Base-by-base conservation (phyloP, 192 early-diverging fungal species). In the Chytriomyces sp. region DNA sequence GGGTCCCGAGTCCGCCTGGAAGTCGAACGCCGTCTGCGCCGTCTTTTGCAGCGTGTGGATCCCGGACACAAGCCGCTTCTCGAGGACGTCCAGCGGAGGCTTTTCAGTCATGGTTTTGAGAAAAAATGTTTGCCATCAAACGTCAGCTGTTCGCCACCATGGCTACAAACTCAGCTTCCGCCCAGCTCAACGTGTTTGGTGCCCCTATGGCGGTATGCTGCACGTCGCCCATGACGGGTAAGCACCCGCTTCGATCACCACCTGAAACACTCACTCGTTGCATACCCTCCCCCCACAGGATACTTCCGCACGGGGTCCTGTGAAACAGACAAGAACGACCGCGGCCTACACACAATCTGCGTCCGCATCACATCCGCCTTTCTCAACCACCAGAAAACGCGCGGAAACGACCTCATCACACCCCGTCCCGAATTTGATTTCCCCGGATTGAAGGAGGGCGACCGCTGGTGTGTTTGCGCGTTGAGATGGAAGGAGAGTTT, bases 261-360 rank as follows among this genome's bases (percentile, higher is more conserved):
- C n/a, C n/a, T n/a, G n/a, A n/a, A n/a, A n/a, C n/a, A n/a, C n/a
- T n/a, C n/a, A n/a, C n/a, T n/a, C n/a, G n/a, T n/a, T n/a, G n/a
- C n/a, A n/a, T n/a, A n/a, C n/a, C n/a, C n/a, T n/a, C n/a, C n/a
- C n/a, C n/a, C n/a, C n/a, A 64, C 62, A 1, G 62, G 62, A 38
- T 64, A 44, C 62, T 64, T 64, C 28, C 62, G 62, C 37, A 64
- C 62, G 25, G 62, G 62, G 10, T 44, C 10, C 62, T 64, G 62
- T 14, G 62, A 64, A 28, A 64, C 62, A 7, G 62, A 64, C 19
- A 22, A 2, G 28, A 39, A 39, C 36, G 62, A 64, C 22, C 19
- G 25, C 0, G 62, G 62, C 40, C 14, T 12, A 22, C 62, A 64
- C 40, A 64, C 62, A 19, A 28, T 64, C 22, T 64, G 62, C 30